Evolutionary conservation across 306 rosid species (phyloP).

Genomic region (Cucurbita ficifolia): DNA sequence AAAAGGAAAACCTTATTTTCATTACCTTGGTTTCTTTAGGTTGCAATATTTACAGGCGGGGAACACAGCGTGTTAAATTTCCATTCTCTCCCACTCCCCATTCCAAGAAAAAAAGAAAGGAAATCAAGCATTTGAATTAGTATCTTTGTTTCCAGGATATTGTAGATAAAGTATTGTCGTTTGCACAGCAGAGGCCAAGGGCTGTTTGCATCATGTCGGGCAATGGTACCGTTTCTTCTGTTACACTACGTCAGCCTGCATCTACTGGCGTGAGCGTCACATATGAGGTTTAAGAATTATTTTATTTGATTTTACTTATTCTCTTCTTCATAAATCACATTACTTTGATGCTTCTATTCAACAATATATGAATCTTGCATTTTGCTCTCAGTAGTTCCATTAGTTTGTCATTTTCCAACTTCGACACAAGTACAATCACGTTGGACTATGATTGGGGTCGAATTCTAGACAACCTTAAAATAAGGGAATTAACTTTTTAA

Average conservation of each 20-base stretch:
- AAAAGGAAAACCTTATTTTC: background rate
- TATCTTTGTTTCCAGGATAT: constrained; percentile 53
- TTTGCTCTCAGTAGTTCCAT: background rate
- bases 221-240: constrained; percentile 62
- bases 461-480: background rate
- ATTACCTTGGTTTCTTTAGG: background rate
- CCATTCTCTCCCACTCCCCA: background rate
- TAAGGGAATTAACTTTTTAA: background rate
- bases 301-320: background rate
- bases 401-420: background rate
- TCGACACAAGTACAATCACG: background rate
- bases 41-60: background rate
- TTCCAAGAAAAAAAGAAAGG: background rate
- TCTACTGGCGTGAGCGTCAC: constrained; percentile 55
- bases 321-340: background rate
- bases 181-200: constrained; percentile 82
- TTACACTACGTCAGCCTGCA: constrained; percentile 78
- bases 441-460: background rate
- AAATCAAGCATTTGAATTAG: background rate
- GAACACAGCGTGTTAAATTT: background rate
- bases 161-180: constrained; percentile 53
- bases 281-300: constrained; percentile 44
- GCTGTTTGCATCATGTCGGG: constrained; percentile 81
- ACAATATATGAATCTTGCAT: background rate
- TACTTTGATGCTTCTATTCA: background rate